Conservation (phyloP, 345 rosid genomes). For the Brassica cretica region DNA sequence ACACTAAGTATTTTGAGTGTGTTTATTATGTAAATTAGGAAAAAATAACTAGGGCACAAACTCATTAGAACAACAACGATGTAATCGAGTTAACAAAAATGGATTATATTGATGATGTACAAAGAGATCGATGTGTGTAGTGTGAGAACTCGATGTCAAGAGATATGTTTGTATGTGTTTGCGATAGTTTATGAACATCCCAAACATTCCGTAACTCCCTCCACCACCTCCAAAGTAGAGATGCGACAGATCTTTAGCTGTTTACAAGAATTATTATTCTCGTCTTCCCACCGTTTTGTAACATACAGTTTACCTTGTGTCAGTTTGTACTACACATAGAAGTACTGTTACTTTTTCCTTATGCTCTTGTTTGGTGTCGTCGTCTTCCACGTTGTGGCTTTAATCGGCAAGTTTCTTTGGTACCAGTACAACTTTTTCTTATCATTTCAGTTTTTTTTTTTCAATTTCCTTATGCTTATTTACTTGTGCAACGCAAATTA, state of each 20-base stretch:
- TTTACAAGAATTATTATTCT: neutral
- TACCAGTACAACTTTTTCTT: slow-evolving; percentile 13
- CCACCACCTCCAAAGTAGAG: slow-evolving; percentile 32
- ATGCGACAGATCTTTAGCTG: slow-evolving; percentile 17
- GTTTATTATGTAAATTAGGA: no score
- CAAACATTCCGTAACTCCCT: slow-evolving; percentile 29
- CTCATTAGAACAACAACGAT: no score
- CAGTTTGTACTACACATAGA: slow-evolving; percentile 12
- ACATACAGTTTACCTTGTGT: slow-evolving; percentile 4
- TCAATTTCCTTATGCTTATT: neutral
- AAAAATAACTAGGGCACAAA: no score
- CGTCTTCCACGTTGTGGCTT: slow-evolving; percentile 17
- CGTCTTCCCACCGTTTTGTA: neutral
- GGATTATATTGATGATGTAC: no score
- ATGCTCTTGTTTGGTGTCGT: slow-evolving; percentile 2
- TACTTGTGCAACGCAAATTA: slow-evolving; percentile 1
- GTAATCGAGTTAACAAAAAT: no score
- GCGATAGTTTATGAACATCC: slow-evolving; percentile 5
- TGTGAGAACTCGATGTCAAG: no score
- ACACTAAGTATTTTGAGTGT: no score
- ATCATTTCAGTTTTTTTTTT: neutral
- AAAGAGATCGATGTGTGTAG: no score
- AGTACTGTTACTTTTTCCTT: slow-evolving; percentile 10
- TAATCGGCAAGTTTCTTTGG: neutral
- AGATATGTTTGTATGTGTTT: no score